phyloP scores from a whole-genome alignment of 1,284 basidiomycete species.

The Apiotrichum sp. region DNA sequence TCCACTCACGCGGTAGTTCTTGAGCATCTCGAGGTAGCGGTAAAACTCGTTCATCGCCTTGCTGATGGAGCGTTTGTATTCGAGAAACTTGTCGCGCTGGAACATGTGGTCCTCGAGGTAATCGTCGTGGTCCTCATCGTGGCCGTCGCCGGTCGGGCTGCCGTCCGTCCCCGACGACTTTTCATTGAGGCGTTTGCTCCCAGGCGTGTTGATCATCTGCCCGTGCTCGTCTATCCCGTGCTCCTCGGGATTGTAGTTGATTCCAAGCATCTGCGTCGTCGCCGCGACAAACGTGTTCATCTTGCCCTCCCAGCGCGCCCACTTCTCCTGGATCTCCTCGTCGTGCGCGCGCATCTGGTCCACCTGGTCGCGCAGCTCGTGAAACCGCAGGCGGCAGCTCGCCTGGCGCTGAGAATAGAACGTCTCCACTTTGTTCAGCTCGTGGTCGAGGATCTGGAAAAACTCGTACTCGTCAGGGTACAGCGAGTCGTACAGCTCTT shows the following conservation, averaged over 20 bases:
- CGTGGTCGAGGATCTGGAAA: slow-evolving; percentile 64
- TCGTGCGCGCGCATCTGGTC: neutral
- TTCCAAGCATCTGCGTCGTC: neutral
- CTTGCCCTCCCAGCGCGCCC: neutral
- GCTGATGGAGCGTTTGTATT: slow-evolving; percentile 67
- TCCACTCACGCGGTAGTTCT: slow-evolving; percentile 61
- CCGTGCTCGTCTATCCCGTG: neutral
- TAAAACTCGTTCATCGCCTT: slow-evolving; percentile 80
- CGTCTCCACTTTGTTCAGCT: slow-evolving; percentile 72
- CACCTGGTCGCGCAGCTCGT: neutral
- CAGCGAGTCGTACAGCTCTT: slow-evolving; percentile 38
- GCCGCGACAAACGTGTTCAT: slow-evolving; percentile 1
- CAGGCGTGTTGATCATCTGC: neutral
- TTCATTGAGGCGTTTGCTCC: neutral
- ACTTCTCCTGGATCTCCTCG: neutral
- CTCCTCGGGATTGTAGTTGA: neutral
- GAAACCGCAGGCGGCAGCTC: neutral
- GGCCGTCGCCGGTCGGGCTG: neutral
- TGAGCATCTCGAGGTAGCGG: slow-evolving; percentile 65
- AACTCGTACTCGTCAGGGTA: slow-evolving; percentile 60
- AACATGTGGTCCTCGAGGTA: slow-evolving; percentile 55
- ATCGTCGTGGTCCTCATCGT: neutral
- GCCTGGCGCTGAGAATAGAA: slow-evolving; percentile 60
- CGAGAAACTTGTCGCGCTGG: slow-evolving; percentile 60
- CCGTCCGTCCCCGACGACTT: neutral